Conservation (phyloP, 176 grass and related monocot genomes). For the Chloris gayana region DNA sequence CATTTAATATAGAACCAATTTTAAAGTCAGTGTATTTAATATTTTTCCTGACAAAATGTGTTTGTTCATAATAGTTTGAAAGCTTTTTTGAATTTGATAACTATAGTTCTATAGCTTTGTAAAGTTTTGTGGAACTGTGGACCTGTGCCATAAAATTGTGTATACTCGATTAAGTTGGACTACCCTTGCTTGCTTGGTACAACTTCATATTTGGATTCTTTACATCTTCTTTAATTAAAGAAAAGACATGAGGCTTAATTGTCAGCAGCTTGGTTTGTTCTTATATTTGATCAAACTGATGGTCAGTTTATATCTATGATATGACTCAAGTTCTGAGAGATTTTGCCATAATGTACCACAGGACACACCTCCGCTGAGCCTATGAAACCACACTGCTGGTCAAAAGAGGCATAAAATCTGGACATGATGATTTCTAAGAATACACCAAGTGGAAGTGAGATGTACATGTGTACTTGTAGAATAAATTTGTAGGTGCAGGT, state of each 20-base stretch:
- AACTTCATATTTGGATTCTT: background rate
- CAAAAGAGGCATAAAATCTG: background rate
- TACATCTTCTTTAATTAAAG: background rate
- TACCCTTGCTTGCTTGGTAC: background rate
- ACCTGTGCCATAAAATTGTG: background rate
- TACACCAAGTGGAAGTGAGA: background rate
- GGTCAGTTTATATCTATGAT: conserved; percentile 5
- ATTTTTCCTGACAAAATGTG: background rate
- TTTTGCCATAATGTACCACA: conserved; percentile 19
- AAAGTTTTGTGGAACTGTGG: background rate
- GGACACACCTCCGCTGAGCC: conserved; percentile 50
- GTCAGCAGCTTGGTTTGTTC: background rate
- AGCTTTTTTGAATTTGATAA: too few relatives aligned
- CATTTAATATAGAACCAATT: background rate
- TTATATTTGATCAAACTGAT: conserved; percentile 15
- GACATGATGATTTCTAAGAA: conserved; percentile 1
- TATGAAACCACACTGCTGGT: conserved; percentile 11
- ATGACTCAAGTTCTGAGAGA: conserved; percentile 9
- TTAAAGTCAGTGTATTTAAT: background rate
- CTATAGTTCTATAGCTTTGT: background rate
- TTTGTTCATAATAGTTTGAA: too few relatives aligned
- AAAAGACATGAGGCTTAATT: background rate
- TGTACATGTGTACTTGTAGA: conserved; percentile 18
- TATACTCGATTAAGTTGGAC: background rate
- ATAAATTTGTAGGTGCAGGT: background rate